Percentiles rank a stretch among this genome's conserved stretches.
Evolutionary conservation across 768 basidiomycete species (phyloP).

Genomic region (Auricularia sp.): DNA sequence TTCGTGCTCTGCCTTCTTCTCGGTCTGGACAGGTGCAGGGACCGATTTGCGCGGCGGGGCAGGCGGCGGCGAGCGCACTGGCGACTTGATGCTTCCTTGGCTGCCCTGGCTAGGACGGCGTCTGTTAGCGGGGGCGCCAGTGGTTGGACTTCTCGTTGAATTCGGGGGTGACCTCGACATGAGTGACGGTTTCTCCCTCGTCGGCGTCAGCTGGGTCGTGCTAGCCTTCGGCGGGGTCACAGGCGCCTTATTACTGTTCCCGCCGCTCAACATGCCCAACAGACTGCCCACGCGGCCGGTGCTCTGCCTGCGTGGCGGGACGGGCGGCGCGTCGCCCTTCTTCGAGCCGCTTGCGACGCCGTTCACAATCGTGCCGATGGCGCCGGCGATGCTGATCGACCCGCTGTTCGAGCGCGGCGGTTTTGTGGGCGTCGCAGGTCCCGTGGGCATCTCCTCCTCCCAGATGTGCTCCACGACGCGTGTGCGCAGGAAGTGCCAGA

Average conservation of each 20-base stretch:
- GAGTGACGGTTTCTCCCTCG: constrained; percentile 1
- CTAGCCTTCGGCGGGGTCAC: not conserved
- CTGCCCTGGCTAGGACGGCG: not conserved
- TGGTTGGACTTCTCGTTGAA: not conserved
- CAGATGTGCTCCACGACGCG: constrained; percentile 79
- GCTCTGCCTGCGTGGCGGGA: constrained; percentile 48
- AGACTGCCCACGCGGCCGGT: constrained; percentile 28
- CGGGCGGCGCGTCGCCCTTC: constrained; percentile 40
- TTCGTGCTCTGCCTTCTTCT: not conserved
- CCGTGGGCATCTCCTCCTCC: constrained; percentile 61
- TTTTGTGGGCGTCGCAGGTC: constrained; percentile 18
- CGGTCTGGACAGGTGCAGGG: not conserved
- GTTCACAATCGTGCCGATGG: not conserved
- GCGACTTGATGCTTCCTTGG: not conserved
- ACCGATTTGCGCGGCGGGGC: not conserved
- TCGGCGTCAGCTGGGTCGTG: not conserved
- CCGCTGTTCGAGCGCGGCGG: not conserved
- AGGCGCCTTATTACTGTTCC: not conserved
- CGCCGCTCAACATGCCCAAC: constrained; percentile 56
- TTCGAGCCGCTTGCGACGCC: not conserved
- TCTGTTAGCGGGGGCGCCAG: not conserved
- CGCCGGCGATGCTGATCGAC: not conserved
- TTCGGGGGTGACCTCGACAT: not conserved
- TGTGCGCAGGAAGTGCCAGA: constrained; percentile 82
- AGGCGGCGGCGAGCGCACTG: not conserved